These are phyloP conservation scores for Lepidopterella palustris DNA, from an alignment of 495 filamentous ascomycete genomes.

Conservation along the genomic window DNA sequence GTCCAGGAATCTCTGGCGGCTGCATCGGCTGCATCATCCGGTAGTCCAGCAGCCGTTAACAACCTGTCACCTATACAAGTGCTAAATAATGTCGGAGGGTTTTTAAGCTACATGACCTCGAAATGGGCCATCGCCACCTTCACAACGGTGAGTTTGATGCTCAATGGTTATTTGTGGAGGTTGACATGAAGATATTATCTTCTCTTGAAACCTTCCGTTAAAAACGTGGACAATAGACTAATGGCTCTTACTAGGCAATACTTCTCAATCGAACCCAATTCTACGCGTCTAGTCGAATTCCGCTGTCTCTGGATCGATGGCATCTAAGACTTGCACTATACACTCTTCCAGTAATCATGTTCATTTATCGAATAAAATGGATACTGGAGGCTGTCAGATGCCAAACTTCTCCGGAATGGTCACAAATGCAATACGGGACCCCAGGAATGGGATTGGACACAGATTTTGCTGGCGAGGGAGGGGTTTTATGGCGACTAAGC, in stretches of 20 bases:
- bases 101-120: conserved; percentile 88
- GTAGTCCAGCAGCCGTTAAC: conserved; percentile 8
- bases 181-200: no score
- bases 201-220: conserved; percentile 1
- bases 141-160: conserved; percentile 60
- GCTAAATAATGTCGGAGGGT: conserved; percentile 63
- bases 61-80: conserved; percentile 32
- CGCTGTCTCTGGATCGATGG: conserved; percentile 60
- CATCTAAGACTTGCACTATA: conserved; percentile 66
- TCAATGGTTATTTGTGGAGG: no score
- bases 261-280: conserved; percentile 87
- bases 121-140: conserved; percentile 89
- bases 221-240: conserved; percentile 6
- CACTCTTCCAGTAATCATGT: conserved; percentile 66
- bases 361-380: conserved; percentile 57
- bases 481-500: conserved; percentile 61
- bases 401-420: conserved; percentile 77
- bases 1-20: conserved; percentile 37
- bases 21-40: conserved; percentile 24
- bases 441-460: conserved; percentile 57
- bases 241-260: conserved; percentile 51
- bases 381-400: conserved; percentile 84
- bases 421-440: conserved; percentile 64
- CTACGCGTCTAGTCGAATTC: conserved; percentile 79
- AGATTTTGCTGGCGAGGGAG: conserved; percentile 66